Evolutionary conservation across 1,139 yeast genomes (phyloP), one percentile per base, ranked within the genome.

Genomic region (Debaryomycetaceae sp.): DNA sequence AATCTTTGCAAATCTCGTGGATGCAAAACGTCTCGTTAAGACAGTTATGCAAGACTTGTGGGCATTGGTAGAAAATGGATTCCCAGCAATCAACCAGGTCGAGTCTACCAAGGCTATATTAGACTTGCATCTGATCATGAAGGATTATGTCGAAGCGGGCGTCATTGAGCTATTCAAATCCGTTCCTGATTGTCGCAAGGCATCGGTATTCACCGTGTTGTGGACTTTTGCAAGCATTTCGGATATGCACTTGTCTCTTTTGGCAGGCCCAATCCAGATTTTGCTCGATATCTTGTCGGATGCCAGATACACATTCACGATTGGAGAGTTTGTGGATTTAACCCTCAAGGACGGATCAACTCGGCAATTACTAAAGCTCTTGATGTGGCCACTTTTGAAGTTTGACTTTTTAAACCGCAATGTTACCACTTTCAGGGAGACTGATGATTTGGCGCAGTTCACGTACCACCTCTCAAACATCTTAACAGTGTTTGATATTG

Each of bases 221-320:
- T 79, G 90, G 87, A 58, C 58, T 4, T 81, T 77, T 39, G 62
- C 80, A 1, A 38, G 51, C 13, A 49, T 62, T 4, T 45, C 55
- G 23, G 60, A 53, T 34, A 66, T 63, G 8, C 68, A 66, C 10
- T 59, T 58, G 31, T 43, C 50, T 1, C 54, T 86, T 6, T 51
- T 85, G 15, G 58, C 66, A 10, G 61, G 78, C 33, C 90, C 94
- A 0, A 51, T 85, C n/a, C 74, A 77, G 35, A 45, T 83, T 4
- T 55, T 83, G 10, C 46, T 83, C 13, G 95, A 85, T 44, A 80
- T 73, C 28, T 64, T 58, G 23, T 47, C 55, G 2, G 55, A 65
- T 28, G 56, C 57, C 12, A 58, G 66, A 16, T 56, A 61, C 29
- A 55, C 57, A 20, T 45, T 69, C 4, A 54, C 65, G n/a, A 70